Evolutionary conservation across 805 yeast genomes (phyloP), one percentile per base, ranked within the genome.

Genomic region (Metschnikowia rubicola): DNA sequence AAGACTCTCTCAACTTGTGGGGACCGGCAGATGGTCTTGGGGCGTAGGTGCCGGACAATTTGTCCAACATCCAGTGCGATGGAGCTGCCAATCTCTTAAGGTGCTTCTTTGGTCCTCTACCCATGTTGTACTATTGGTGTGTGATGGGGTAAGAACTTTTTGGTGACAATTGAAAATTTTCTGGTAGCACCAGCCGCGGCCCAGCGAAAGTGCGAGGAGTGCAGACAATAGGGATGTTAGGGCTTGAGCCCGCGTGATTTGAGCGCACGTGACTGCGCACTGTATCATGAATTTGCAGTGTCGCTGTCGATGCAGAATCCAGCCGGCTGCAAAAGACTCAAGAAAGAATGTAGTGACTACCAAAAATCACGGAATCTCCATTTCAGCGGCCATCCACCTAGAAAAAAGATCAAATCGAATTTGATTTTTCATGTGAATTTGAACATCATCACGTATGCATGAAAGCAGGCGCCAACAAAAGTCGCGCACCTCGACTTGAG

Each of bases 21-120:
- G 99, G 99, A 83, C 99, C 99, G 66, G 96, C 86, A 59, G 97
- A 90, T 73, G 98, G 96, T 82, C 98, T 90, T 81, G 99, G 99
- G 60, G 99, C 99, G 77, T 94, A 94, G 71, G 88, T 82, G 75
- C 99, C 99, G 73, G 97, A 88, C 81, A 94, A 83, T 82, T 94
- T 94, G 95, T 95, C 99, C 83, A 94, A 88, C 95, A 94, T 88
- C 99, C 99, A 94, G 86, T 94, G 99, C 83, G 91, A 86, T 84
- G 99, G 99, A 77, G 99, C 99, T 77, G 98, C 97, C 79, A 92
- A 86, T 86, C 98, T 90, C 86, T 92, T 91, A 77, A 91, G 86
- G 78, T 92, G 97, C 85, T 92, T 91, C 91, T 90, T 89, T 15
- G 87, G 87, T 76, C 88, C 88, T 82, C 88, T 81, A 71, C 80